Evolutionary conservation across 768 basidiomycete species (phyloP), one percentile per base, ranked within the genome.

Genomic region (Arthromyces matolae): DNA sequence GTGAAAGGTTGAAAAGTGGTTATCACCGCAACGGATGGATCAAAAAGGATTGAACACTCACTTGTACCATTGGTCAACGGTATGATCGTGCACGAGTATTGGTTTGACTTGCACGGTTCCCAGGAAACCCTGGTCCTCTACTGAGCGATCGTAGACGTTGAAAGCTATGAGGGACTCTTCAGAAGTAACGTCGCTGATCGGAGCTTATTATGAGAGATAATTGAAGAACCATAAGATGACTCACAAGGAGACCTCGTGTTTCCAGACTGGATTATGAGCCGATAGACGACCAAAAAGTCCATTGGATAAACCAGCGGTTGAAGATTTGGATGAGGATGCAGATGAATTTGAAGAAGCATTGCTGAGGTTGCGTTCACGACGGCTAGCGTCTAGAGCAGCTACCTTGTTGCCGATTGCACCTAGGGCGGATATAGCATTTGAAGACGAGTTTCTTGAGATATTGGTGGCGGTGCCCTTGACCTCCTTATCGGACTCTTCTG

Each of bases 181-280:
- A 9, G 90, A 90, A 22, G 91, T 97, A 45, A 98, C 88, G 68
- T 99, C 96, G 76, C 95, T 98, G 65, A 38, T 6, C 28, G 59
- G 42, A 54, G 46, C 47, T 49, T 61, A 40, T 55, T 6, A 12
- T 50, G 56, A 42, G 49, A 33, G 60, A 42, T 40, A 25, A 35
- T 49, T 45, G 46, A 31, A 5, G n/a, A 14, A 16, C 16, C 32
- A 36, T 27, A 45, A 40, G 28, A 50, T 50, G 31, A 78, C 94
- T 69, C 68, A 97, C 95, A 99, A 99, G 35, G 90, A 85, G 27
- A 98, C 96, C 65, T 98, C 89, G 65, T 98, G 95, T 71, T 99
- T 99, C 96, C 96, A 99, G 18, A 94, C 85, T 9, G 96, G 95
- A 71, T 93, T 97, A 61, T 90, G 79, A 47, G 89, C 77, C 16